Conservation (phyloP, 2,329 filamentous ascomycete species). For the Rutstroemia sp. region DNA sequence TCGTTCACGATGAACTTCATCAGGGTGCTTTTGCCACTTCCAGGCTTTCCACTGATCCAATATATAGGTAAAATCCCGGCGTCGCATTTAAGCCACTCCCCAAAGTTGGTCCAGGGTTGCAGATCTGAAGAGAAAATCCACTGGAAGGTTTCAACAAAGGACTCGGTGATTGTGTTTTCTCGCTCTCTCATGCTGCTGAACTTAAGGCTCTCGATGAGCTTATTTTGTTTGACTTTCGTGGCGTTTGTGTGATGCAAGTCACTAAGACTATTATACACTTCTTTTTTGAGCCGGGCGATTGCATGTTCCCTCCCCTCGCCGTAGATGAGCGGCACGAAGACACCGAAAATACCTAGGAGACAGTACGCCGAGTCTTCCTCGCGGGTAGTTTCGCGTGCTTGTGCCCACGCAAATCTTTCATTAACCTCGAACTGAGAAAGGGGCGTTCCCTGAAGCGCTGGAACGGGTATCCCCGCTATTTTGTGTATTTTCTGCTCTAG, state of each 20-base stretch:
- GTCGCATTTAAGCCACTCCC: conserved; percentile 33
- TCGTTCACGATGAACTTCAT: conserved; percentile 34
- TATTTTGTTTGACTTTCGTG: no score
- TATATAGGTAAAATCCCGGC: conserved; percentile 29
- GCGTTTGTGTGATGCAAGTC: no score
- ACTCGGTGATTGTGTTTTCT: no score
- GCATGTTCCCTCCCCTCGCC: not conserved
- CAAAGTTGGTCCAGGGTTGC: conserved; percentile 25
- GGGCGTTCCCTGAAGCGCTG: not conserved
- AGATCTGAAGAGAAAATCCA: no score
- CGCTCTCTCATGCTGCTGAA: no score
- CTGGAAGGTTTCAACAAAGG: no score
- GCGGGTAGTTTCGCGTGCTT: not conserved
- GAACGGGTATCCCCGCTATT: not conserved
- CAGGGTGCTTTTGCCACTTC: conserved; percentile 38
- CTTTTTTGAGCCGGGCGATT: not conserved
- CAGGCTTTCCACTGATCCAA: conserved; percentile 42
- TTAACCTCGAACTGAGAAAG: not conserved
- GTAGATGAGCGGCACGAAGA: not conserved
- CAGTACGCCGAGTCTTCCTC: not conserved
- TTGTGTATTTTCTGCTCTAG: not conserved
- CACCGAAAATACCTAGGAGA: not conserved
- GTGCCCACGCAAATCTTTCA: not conserved
- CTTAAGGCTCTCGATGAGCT: no score
- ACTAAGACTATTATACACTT: no score